phyloP scores from a whole-genome alignment of 1,284 basidiomycete species.

The Mycosarcoma maydis region DNA sequence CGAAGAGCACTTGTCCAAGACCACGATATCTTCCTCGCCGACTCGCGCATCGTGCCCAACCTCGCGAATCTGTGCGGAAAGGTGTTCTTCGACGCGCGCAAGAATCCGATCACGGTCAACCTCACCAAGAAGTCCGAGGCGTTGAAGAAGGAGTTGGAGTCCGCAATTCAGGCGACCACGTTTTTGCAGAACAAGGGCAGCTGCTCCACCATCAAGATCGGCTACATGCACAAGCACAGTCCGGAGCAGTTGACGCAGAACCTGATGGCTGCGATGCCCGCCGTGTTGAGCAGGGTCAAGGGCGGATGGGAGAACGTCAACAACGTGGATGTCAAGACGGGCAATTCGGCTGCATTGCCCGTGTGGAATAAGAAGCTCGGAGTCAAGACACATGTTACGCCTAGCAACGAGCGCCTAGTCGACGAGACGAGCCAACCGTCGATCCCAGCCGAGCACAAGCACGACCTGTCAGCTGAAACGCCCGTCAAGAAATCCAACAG shows the following conservation, averaged over 20 bases:
- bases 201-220: conserved; percentile 78
- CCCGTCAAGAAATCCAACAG: too few species aligned
- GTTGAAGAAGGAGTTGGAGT: conserved; percentile 86
- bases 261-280: conserved; percentile 80
- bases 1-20: conserved; percentile 84
- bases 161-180: conserved; percentile 89
- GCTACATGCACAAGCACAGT: conserved; percentile 76
- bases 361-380: conserved; percentile 85
- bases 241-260: conserved; percentile 81
- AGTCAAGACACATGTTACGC: conserved; percentile 47
- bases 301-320: conserved; percentile 93
- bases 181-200: conserved; percentile 74
- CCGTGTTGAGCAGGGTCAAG: conserved; percentile 75
- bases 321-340: conserved; percentile 89
- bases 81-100: conserved; percentile 93
- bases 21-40: conserved; percentile 90
- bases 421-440: too few species aligned
- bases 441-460: too few species aligned
- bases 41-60: conserved; percentile 86
- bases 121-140: conserved; percentile 76
- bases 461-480: too few species aligned
- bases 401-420: too few species aligned
- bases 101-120: conserved; percentile 92
- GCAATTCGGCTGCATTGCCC: conserved; percentile 82
- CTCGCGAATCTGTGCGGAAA: conserved; percentile 87